Evolutionary conservation across 768 basidiomycete species (phyloP).

Genomic region (Tylopilus plumbeoviolaceoides): DNA sequence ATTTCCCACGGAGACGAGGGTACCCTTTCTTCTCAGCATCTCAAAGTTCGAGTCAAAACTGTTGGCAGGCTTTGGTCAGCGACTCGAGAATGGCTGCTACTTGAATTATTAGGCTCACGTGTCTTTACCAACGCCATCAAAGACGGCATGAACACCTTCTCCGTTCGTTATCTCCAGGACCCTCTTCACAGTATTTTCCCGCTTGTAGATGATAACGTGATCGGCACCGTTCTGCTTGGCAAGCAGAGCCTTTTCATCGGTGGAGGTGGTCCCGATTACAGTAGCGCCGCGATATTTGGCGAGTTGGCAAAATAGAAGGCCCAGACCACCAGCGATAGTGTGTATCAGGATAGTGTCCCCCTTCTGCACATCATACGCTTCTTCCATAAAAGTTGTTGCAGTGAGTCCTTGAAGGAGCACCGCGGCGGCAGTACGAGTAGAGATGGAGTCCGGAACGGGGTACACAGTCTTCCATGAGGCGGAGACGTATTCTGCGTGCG

Average conservation of each 20-base stretch:
- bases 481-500: conserved; percentile 71
- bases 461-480: conserved; percentile 58
- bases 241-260: conserved; percentile 73
- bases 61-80: conserved; percentile 1
- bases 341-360: conserved; percentile 82
- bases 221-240: conserved; percentile 79
- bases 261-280: conserved; percentile 92
- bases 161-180: conserved; percentile 75
- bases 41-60: conserved; percentile 81
- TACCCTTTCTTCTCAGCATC: conserved; percentile 81
- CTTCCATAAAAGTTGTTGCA: conserved; percentile 69
- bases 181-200: conserved; percentile 68
- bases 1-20: conserved; percentile 87
- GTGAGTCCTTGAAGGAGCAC: conserved; percentile 75
- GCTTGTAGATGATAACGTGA: conserved; percentile 79
- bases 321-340: conserved; percentile 90
- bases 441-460: conserved; percentile 60
- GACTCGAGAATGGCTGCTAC: not conserved
- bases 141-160: conserved; percentile 80
- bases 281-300: conserved; percentile 73
- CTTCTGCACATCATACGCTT: conserved; percentile 79
- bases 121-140: conserved; percentile 96
- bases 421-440: conserved; percentile 63
- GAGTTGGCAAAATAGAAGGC: conserved; percentile 62
- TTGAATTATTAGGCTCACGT: conserved; percentile 51